Evolutionary conservation across 139 green algal genomes (phyloP).

Genomic region (Volvox reticuliferus): DNA sequence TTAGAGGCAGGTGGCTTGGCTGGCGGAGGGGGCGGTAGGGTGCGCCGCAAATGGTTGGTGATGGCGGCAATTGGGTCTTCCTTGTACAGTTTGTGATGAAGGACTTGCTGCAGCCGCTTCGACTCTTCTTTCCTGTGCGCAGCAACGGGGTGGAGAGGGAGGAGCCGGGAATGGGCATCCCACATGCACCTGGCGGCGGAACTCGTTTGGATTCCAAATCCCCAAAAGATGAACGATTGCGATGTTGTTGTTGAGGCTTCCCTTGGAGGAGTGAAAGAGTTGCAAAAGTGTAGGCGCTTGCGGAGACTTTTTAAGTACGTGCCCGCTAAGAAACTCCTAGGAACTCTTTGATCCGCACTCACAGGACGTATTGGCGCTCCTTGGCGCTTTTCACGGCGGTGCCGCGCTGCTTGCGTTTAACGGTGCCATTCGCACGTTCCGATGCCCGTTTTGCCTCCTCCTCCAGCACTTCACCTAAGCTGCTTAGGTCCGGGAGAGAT

Average conservation of each 20-base stretch:
- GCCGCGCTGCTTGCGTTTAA: slow-evolving; percentile 17
- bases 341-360: background rate
- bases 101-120: slow-evolving; percentile 21
- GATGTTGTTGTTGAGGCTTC: background rate
- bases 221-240: background rate
- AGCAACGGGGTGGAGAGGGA: background rate
- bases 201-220: background rate
- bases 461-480: slow-evolving; percentile 9
- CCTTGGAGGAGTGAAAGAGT: background rate
- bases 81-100: slow-evolving; percentile 29
- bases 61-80: slow-evolving; percentile 44
- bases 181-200: too few relatives aligned
- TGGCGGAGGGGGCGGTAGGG: slow-evolving; percentile 20
- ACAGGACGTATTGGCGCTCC: slow-evolving; percentile 42
- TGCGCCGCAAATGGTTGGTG: slow-evolving; percentile 44
- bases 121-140: slow-evolving; percentile 33
- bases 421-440: background rate
- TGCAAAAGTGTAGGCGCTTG: background rate
- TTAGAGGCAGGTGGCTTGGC: background rate
- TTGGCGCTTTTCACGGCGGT: slow-evolving; percentile 12
- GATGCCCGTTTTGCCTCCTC: background rate
- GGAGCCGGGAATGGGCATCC: background rate
- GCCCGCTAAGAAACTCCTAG: too few relatives aligned
- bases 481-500: slow-evolving; percentile 30
- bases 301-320: background rate